A percentile compares a stretch with the other conserved stretches of the same genome.
These are phyloP conservation scores for Cordyceps farinosa DNA, from an alignment of 2,329 filamentous ascomycete species.

Conservation along the genomic window DNA sequence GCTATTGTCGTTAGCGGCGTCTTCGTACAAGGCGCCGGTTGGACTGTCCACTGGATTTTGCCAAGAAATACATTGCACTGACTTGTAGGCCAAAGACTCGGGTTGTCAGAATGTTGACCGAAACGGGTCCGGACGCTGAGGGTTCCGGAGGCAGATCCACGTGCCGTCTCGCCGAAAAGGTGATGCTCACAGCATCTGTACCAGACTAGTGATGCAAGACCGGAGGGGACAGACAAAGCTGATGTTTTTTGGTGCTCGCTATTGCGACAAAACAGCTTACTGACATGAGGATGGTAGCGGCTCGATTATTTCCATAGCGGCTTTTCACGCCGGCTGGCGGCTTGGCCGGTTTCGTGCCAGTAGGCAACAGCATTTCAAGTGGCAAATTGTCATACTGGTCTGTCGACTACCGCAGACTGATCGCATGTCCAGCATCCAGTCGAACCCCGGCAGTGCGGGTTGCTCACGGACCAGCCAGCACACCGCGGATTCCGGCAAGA, in stretches of 20 bases:
- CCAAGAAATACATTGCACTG: background rate
- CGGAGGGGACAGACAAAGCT: background rate
- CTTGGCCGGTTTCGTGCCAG: background rate
- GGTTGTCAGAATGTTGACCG: background rate
- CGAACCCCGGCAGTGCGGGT: background rate
- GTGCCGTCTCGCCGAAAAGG: background rate
- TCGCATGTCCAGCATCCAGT: background rate
- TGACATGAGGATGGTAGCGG: background rate
- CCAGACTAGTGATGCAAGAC: background rate
- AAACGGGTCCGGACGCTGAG: background rate
- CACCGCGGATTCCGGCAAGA: background rate
- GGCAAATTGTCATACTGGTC: background rate
- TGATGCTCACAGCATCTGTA: background rate
- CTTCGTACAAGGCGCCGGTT: background rate
- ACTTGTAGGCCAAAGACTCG: background rate
- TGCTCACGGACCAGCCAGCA: slow-evolving; percentile 1
- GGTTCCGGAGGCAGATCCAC: slow-evolving; percentile 2
- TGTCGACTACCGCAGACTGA: background rate
- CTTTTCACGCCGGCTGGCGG: background rate
- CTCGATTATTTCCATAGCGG: too few species aligned
- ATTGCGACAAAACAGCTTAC: background rate
- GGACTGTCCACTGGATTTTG: background rate
- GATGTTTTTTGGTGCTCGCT: background rate
- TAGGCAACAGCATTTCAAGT: background rate
- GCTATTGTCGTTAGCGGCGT: background rate